These are phyloP conservation scores for Extremus antarcticus DNA, from an alignment of 495 filamentous ascomycete species.

Conservation along the genomic window DNA sequence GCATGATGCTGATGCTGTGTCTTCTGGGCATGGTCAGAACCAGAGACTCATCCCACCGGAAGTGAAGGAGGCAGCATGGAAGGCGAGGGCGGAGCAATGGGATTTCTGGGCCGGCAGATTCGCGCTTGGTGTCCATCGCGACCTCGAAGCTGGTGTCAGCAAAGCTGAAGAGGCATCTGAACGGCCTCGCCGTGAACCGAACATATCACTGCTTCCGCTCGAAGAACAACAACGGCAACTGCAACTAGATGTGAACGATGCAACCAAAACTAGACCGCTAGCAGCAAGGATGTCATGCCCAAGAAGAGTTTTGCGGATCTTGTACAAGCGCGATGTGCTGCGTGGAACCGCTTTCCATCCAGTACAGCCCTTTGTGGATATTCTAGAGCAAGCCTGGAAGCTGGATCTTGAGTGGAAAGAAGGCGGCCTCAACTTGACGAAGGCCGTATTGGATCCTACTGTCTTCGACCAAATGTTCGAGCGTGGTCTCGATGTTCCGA, in stretches of 20 bases:
- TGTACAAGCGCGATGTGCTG: neutral
- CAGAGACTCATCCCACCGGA: too few relatives aligned
- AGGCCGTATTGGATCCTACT: neutral
- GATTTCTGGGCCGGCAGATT: neutral
- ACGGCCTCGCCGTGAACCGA: too few relatives aligned
- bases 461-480: neutral
- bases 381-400: slow-evolving; percentile 7
- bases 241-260: too few relatives aligned
- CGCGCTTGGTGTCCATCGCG: neutral
- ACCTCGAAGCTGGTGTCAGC: neutral
- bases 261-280: too few relatives aligned
- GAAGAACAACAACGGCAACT: too few relatives aligned
- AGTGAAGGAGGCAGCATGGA: neutral
- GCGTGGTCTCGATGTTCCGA: neutral
- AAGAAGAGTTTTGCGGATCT: neutral
- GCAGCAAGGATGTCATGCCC: too few relatives aligned
- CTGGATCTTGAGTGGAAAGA: slow-evolving; percentile 6
- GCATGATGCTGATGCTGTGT: too few relatives aligned
- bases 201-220: too few relatives aligned
- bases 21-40: too few relatives aligned
- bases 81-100: neutral
- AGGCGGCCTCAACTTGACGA: neutral
- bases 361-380: neutral
- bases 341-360: neutral
- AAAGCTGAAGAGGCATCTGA: neutral